Evolutionary conservation across 1,284 basidiomycete species (phyloP), one percentile per base, ranked within the genome.

Genomic region (Porogramme epimiltina): DNA sequence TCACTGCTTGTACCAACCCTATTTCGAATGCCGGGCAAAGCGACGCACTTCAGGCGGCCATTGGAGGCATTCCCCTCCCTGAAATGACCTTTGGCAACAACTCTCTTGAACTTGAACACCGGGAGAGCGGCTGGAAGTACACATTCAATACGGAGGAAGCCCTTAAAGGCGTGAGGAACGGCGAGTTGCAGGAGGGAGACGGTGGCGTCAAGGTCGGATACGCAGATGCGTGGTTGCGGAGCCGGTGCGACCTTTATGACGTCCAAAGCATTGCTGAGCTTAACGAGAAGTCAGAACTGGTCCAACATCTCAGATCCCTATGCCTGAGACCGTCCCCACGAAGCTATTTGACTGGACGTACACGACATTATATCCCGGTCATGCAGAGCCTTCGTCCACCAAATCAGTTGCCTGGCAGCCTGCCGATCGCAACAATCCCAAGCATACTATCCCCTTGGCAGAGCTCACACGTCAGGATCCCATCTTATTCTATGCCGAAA

Each of bases 261-360:
- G 9, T 33, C 1, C 3, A 10, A 18, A 28, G 4, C 19, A 26
- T 28, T 23, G 31, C 40, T 36, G 24, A 50, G 36, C n/a, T 45
- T 56, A 52, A 41, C 40, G 9, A 25, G 19, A 56, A n/a, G 28
- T 56, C 60, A 87, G 87, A 55, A 88, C 84, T 60, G 81, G 81
- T 52, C 79, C 88, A 16, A 74, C 77, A 34, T 81, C 89, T 8
- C 73, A 75, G 42, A 70, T 84, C 3, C 85, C 88, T 0, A 82
- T 94, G 70, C 88, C 91, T 2, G 68, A 79, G 60, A 89, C 88
- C 3, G 82, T 87, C 34, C 73, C 82, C 0, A 87, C 91, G 2
- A 95, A 95, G 62, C 89, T 89, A 2, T 98, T 93, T 70, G 97
- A 99, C 67, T 99, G 97, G 97, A 99, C 97, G 4, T 99, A 97